Evolutionary conservation across 306 rosid genomes (phyloP).

Genomic region (Chamaecrista fasciculata): DNA sequence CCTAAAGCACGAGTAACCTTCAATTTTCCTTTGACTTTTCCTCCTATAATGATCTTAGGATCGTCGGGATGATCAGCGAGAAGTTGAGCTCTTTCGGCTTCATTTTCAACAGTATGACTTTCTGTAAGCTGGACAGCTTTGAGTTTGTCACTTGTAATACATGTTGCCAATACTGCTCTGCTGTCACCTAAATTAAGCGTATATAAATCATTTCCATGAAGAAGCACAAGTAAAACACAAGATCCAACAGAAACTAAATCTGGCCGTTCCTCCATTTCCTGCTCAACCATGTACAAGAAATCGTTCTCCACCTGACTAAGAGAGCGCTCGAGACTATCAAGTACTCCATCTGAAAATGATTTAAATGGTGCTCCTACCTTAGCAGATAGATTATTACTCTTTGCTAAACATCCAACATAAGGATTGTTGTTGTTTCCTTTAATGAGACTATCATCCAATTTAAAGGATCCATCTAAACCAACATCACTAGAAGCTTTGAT

Average conservation of each 20-base stretch:
- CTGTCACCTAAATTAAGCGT: conserved; percentile 93
- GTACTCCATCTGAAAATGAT: conserved; percentile 55
- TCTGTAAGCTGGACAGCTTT: conserved; percentile 84
- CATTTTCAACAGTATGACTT: conserved; percentile 82
- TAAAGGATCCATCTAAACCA: conserved; percentile 35
- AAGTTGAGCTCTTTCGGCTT: conserved; percentile 62
- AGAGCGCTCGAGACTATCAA: conserved; percentile 77
- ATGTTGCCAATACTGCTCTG: conserved; percentile 79
- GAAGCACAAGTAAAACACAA: conserved; percentile 86
- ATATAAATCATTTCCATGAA: conserved; percentile 81
- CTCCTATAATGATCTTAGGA: conserved; percentile 59
- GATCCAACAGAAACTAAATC: conserved; percentile 97
- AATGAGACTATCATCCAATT: conserved; percentile 31
- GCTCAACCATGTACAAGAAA: conserved; percentile 94
- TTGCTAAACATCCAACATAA: conserved; percentile 4
- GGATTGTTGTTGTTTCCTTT: conserved; percentile 28
- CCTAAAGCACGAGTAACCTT: conserved; percentile 97
- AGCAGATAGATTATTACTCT: conserved; percentile 33
- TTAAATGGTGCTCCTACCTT: conserved; percentile 28
- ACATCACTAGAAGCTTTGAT: conserved; percentile 28
- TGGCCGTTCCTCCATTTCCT: conserved; percentile 97
- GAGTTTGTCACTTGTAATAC: conserved; percentile 40
- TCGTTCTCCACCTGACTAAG: conserved; percentile 84
- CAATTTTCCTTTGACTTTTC: conserved; percentile 91
- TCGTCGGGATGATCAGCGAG: conserved; percentile 77